phyloP scores from a whole-genome alignment of 2,329 filamentous ascomycete genomes.

The Cercospora citrullina region DNA sequence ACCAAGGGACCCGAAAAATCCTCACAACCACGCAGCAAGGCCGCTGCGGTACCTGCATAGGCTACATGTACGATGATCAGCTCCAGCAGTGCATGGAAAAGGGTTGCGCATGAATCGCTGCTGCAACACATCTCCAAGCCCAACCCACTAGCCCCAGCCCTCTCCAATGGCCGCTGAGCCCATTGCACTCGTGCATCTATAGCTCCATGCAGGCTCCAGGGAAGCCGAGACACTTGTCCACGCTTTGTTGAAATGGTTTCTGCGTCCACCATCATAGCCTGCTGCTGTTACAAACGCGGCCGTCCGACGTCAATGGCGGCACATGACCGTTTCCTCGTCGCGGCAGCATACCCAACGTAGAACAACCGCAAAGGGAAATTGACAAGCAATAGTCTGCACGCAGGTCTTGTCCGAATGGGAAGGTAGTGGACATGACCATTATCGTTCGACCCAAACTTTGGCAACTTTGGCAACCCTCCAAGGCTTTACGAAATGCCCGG shows the following conservation, averaged over 20 bases:
- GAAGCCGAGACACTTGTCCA: neutral
- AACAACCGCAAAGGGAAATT: neutral
- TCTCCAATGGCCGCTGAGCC: neutral
- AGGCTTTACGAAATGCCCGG: neutral
- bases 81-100: conserved; percentile 5
- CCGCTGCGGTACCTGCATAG: conserved; percentile 7
- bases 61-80: conserved; percentile 20
- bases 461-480: neutral
- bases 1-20: neutral
- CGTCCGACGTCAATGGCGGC: neutral
- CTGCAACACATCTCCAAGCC: neutral
- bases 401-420: neutral
- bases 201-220: neutral
- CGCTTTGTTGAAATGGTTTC: neutral
- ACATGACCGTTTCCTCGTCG: neutral
- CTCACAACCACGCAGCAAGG: neutral
- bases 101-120: neutral
- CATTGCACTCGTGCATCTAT: neutral
- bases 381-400: neutral
- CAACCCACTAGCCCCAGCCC: neutral
- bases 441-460: neutral
- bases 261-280: neutral
- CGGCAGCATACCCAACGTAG: neutral
- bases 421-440: neutral
- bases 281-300: neutral